These are phyloP conservation scores for Pseudogymnoascus sp. DNA, from an alignment of 2,329 filamentous ascomycete species.

Conservation along the genomic window DNA sequence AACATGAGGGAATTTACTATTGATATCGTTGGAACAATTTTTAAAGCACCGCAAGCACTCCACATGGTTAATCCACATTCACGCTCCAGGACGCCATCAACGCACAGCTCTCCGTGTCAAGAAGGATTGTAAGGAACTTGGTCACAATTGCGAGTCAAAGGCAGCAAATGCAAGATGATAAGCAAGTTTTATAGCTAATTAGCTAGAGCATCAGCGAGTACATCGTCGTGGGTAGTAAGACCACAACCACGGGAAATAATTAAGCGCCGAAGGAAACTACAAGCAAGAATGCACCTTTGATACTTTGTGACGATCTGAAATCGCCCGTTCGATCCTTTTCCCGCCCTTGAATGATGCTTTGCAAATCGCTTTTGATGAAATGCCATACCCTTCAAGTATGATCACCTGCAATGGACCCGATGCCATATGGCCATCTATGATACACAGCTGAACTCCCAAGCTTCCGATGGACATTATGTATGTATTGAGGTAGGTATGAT, in stretches of 20 bases:
- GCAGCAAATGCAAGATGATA: not conserved
- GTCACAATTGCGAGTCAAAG: conserved; percentile 1
- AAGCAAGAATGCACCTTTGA: conserved; percentile 6
- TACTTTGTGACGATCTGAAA: not conserved
- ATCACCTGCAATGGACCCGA: not conserved
- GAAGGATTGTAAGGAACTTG: not conserved
- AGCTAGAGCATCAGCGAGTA: conserved; percentile 4
- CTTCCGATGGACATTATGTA: conserved; percentile 4
- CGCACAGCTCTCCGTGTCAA: not conserved
- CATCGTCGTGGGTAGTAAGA: not conserved
- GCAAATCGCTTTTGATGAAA: not conserved
- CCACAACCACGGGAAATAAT: conserved; percentile 3
- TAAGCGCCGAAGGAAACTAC: not conserved
- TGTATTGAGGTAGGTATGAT: conserved; percentile 7
- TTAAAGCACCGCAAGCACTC: not conserved
- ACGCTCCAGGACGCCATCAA: not conserved
- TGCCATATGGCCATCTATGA: conserved; percentile 1
- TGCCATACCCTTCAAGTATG: not conserved
- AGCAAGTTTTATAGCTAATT: conserved; percentile 4
- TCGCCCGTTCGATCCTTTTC: not conserved
- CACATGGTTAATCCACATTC: not conserved
- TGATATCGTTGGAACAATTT: not conserved
- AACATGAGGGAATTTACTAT: conserved; percentile 19
- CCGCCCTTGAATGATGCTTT: not conserved
- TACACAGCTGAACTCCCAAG: conserved; percentile 6